Evolutionary conservation across 345 rosid species (phyloP).

Genomic region (Schrenkiella parvula): DNA sequence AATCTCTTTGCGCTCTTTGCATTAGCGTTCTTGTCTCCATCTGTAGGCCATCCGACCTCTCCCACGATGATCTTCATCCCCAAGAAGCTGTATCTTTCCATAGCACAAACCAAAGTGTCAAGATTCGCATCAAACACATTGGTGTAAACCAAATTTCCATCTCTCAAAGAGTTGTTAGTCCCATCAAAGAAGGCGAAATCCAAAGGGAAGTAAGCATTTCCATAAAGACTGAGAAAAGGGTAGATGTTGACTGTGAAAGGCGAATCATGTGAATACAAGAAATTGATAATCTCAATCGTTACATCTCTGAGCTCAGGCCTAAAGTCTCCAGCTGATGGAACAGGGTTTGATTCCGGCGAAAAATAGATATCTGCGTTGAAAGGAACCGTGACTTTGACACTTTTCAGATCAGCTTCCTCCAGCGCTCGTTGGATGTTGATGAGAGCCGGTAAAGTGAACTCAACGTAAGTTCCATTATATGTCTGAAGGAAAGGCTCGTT

Average conservation of each 20-base stretch:
- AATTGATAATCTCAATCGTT: slow-evolving; percentile 52
- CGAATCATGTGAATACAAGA: slow-evolving; percentile 44
- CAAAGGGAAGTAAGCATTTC: slow-evolving; percentile 53
- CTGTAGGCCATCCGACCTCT: slow-evolving; percentile 88
- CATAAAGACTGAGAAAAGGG: slow-evolving; percentile 81
- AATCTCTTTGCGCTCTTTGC: slow-evolving; percentile 49
- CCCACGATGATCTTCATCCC: slow-evolving; percentile 61
- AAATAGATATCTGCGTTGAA: slow-evolving; percentile 70
- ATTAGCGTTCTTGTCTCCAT: slow-evolving; percentile 59
- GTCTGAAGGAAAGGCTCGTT: slow-evolving; percentile 74
- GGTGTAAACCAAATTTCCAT: slow-evolving; percentile 48
- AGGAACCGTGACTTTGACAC: slow-evolving; percentile 64
- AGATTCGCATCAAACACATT: slow-evolving; percentile 77
- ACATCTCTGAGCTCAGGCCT: slow-evolving; percentile 51
- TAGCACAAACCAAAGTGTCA: slow-evolving; percentile 61
- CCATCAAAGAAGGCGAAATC: slow-evolving; percentile 78
- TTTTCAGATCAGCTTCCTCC: slow-evolving; percentile 42
- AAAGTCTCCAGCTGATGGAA: slow-evolving; percentile 74
- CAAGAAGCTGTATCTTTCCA: slow-evolving; percentile 60
- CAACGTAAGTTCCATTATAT: slow-evolving; percentile 50
- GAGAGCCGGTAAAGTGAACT: slow-evolving; percentile 59
- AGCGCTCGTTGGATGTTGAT: slow-evolving; percentile 67
- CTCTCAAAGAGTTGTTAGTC: slow-evolving; percentile 45
- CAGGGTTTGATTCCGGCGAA: slow-evolving; percentile 45
- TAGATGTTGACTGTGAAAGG: slow-evolving; percentile 79